These are phyloP conservation scores for Kalanchoe fedtschenkoi DNA, from an alignment of 164 flowering plant genomes.

Conservation along the genomic window DNA sequence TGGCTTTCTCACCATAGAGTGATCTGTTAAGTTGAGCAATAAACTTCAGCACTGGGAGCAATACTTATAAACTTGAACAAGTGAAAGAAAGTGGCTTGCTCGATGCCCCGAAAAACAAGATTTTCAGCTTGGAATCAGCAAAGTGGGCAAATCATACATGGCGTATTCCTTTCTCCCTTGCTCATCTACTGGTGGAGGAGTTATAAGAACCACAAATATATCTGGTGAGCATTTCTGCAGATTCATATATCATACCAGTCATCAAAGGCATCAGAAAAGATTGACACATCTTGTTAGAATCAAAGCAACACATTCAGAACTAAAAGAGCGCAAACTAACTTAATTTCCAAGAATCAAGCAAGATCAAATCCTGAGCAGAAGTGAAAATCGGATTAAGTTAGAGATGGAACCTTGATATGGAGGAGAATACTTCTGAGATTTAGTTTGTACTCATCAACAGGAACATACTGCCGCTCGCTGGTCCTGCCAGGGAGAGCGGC, in stretches of 20 bases:
- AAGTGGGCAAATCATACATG: slow-evolving; percentile 19
- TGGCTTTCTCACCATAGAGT: slow-evolving; percentile 54
- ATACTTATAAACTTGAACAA: background rate
- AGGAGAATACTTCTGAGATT: slow-evolving; percentile 58
- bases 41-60: background rate
- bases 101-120: background rate
- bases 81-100: background rate
- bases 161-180: slow-evolving; percentile 54
- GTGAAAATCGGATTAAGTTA: background rate
- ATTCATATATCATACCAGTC: too few species aligned
- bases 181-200: slow-evolving; percentile 80
- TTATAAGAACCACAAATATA: slow-evolving; percentile 51
- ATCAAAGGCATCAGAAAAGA: background rate
- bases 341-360: background rate
- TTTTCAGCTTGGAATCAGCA: background rate
- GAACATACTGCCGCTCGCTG: slow-evolving; percentile 68
- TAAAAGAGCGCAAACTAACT: background rate
- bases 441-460: slow-evolving; percentile 68
- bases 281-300: background rate
- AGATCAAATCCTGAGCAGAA: background rate
- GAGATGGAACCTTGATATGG: slow-evolving; percentile 56
- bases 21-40: slow-evolving; percentile 27
- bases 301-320: background rate
- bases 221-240: slow-evolving; percentile 51
- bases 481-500: slow-evolving; percentile 69